These are phyloP conservation scores for Haplosporangium sp. DNA, from an alignment of 371 early-diverging fungal genomes.

Conservation along the genomic window DNA sequence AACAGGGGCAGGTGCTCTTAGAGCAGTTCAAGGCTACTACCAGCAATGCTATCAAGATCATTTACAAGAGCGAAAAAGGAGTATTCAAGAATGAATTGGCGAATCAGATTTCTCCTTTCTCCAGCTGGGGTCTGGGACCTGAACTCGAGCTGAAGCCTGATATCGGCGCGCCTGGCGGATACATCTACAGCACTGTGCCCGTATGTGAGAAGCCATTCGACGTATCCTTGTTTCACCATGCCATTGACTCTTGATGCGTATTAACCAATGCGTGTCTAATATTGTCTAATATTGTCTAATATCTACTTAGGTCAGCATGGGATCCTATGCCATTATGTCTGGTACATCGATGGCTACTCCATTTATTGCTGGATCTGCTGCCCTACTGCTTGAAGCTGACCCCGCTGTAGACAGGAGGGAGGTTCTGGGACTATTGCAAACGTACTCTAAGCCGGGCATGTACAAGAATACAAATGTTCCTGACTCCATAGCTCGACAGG, in stretches of 20 bases:
- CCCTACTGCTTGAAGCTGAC: constrained; percentile 63
- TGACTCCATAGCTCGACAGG: constrained; percentile 70
- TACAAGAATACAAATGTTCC: constrained; percentile 47
- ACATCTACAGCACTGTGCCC: constrained; percentile 78
- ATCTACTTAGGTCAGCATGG: constrained; percentile 40
- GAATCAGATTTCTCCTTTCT: constrained; percentile 62
- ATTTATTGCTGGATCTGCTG: constrained; percentile 75
- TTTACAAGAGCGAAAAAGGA: constrained; percentile 24
- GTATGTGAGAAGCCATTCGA: constrained; percentile 9
- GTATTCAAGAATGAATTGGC: constrained; percentile 57
- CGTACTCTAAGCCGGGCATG: constrained; percentile 27
- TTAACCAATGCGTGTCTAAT: not conserved
- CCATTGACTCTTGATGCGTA: not conserved
- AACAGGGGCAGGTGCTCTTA: constrained; percentile 26
- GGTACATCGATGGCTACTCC: constrained; percentile 83
- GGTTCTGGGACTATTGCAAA: constrained; percentile 22
- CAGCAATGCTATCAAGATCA: constrained; percentile 16
- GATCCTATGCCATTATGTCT: constrained; percentile 67
- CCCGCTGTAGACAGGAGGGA: constrained; percentile 15
- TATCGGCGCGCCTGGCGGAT: constrained; percentile 77
- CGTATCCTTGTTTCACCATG: not conserved
- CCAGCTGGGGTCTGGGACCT: constrained; percentile 78
- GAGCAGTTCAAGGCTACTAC: constrained; percentile 20
- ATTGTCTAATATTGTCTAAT: not conserved
- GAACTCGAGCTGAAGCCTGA: constrained; percentile 79